A percentile compares a stretch with the other conserved stretches of the same genome.
These are phyloP conservation scores for Cladosporium halotolerans DNA, from an alignment of 2,329 filamentous ascomycete genomes.

Conservation along the genomic window DNA sequence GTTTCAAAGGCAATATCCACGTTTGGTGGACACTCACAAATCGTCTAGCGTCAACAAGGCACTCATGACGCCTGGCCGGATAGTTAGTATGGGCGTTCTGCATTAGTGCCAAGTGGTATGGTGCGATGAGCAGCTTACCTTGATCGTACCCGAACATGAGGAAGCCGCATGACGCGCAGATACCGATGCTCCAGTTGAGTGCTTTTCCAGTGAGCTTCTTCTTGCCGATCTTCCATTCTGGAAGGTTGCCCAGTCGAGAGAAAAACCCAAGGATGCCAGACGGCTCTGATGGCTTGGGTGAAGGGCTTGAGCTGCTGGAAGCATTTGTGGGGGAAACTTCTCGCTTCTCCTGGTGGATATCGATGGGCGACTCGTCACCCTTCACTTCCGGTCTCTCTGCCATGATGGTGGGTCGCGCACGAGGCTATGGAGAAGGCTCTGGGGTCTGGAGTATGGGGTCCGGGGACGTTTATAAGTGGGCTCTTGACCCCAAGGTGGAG, in stretches of 20 bases:
- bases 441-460: background rate
- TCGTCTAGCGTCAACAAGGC: conserved; percentile 43
- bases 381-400: background rate
- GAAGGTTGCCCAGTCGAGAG: background rate
- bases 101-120: conserved; percentile 53
- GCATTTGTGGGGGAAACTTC: background rate
- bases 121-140: conserved; percentile 28
- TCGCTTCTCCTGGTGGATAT: background rate
- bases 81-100: too few species aligned
- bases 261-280: background rate
- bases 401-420: background rate
- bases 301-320: background rate
- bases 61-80: conserved; percentile 40
- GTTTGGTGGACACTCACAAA: background rate
- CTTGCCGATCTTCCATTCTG: conserved; percentile 2
- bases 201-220: background rate
- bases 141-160: conserved; percentile 8
- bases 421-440: background rate
- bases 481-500: background rate
- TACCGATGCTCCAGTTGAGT: conserved; percentile 5
- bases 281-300: background rate
- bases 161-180: conserved; percentile 5
- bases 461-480: background rate
- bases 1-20: conserved; percentile 18
- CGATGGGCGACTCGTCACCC: background rate